Percentiles rank a stretch among this genome's conserved stretches.
phyloP scores from a whole-genome alignment of 2,329 filamentous ascomycete genomes.

The Ascochyta fabae region DNA sequence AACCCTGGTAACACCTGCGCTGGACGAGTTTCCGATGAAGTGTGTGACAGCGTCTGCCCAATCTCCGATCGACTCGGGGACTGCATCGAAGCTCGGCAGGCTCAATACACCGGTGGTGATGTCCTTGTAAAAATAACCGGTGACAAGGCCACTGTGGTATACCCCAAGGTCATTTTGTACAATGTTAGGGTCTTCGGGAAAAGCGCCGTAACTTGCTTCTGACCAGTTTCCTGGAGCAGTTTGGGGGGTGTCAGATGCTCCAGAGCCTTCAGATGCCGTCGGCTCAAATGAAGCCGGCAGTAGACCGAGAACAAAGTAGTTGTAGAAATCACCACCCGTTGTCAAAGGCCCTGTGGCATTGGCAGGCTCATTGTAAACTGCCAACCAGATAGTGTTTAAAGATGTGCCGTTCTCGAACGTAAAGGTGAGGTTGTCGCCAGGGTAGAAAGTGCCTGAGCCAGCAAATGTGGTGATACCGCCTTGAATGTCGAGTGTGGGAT shows the following conservation, averaged over 20 bases:
- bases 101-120: slow-evolving; percentile 51
- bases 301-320: slow-evolving; percentile 49
- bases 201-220: slow-evolving; percentile 25
- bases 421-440: slow-evolving; percentile 36
- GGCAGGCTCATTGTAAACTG: slow-evolving; percentile 24
- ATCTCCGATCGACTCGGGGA: slow-evolving; percentile 11
- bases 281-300: slow-evolving; percentile 25
- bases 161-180: slow-evolving; percentile 24
- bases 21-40: slow-evolving; percentile 54
- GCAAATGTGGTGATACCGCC: slow-evolving; percentile 19
- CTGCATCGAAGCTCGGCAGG: slow-evolving; percentile 45
- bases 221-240: slow-evolving; percentile 20
- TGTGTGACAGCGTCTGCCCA: slow-evolving; percentile 37
- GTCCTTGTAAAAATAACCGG: slow-evolving; percentile 52
- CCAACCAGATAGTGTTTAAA: slow-evolving; percentile 24
- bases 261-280: background rate
- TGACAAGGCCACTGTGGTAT: slow-evolving; percentile 29
- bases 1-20: slow-evolving; percentile 58
- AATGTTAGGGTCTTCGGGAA: slow-evolving; percentile 25
- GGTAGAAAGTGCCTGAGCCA: slow-evolving; percentile 43
- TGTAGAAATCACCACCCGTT: slow-evolving; percentile 52
- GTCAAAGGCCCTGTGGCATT: slow-evolving; percentile 37
- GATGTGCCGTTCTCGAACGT: slow-evolving; percentile 30
- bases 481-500: slow-evolving; percentile 25
- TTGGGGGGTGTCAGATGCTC: background rate